Base-by-base conservation (phyloP, 371 early-diverging fungal genomes). In the Mortierella sp. region DNA sequence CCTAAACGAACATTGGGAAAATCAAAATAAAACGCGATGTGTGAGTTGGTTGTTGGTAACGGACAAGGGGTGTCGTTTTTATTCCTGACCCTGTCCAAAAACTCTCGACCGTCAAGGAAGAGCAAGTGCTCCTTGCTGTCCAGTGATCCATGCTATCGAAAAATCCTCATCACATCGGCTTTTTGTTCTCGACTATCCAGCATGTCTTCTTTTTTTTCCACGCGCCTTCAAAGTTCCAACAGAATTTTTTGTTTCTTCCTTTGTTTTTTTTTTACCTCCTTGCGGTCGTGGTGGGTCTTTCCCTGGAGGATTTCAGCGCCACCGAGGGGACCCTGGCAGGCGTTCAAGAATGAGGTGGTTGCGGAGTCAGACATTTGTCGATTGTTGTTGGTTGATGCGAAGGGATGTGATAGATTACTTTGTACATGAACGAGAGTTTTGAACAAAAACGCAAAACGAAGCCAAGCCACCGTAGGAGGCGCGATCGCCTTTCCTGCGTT, bases 351-450 rank as follows among this genome's bases (percentile, higher is more conserved):
- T n/a, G 77, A 50, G 52, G 73, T 66, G 43, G 66, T 66, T 24
- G 55, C 77, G 24, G 81, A 39, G 53, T 80, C 80, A 41, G 75
- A 74, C 79, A 79, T 79, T 64, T n/a, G n/a, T n/a, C n/a, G n/a
- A 65, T 61, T 31, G 13, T 45, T 29, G 29, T 41, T 37, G 40
- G 67, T 47, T 14, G 53, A 26, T n/a, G 53, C 45, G 31, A 47
- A 29, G 22, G 52, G 19, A 39, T 58, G 45, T 24, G n/a, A n/a
- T n/a, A n/a, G n/a, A n/a, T n/a, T n/a, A n/a, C n/a, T n/a, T n/a
- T n/a, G n/a, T n/a, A n/a, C n/a, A n/a, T 16, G 47, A 37, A 34
- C 10, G 58, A n/a, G 44, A 43, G n/a, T 48, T 55, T 29, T 50
- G 52, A 45, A 45, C 45, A 14, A 45, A 45, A 66, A 19, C 19